These are phyloP conservation scores for Mortierella sp. DNA, from an alignment of 371 early-diverging fungal genomes.

Conservation along the genomic window DNA sequence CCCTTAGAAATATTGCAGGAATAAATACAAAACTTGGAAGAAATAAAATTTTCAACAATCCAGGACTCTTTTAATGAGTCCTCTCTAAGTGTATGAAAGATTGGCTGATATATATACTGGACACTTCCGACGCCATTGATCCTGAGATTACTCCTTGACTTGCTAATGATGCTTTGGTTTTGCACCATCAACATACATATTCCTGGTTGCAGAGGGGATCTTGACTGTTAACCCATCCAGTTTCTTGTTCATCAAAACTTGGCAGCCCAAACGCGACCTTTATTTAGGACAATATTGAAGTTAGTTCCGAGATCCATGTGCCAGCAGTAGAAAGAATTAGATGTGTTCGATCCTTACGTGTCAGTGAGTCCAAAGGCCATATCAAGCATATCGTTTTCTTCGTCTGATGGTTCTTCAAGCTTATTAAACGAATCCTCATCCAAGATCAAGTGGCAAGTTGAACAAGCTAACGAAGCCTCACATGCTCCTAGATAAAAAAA, in stretches of 20 bases:
- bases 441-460: slow-evolving; percentile 97
- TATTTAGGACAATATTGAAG: background rate
- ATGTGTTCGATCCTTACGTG: slow-evolving; percentile 71
- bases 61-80: no score
- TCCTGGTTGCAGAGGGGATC: slow-evolving; percentile 96
- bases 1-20: no score
- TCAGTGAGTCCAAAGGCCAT: slow-evolving; percentile 96
- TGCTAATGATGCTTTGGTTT: no score
- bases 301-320: no score
- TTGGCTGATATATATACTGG: no score
- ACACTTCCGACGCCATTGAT: no score
- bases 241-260: slow-evolving; percentile 87
- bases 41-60: no score
- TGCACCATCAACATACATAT: slow-evolving; percentile 79
- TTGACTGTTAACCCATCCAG: slow-evolving; percentile 91
- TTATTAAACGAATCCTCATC: slow-evolving; percentile 83
- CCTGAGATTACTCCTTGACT: no score
- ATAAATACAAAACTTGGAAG: no score
- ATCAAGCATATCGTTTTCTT: slow-evolving; percentile 99
- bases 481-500: slow-evolving; percentile 84
- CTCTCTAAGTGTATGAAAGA: no score
- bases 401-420: slow-evolving; percentile 75
- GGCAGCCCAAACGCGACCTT: slow-evolving; percentile 96
- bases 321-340: no score
- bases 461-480: slow-evolving; percentile 97